Base-by-base conservation (phyloP, 139 green algal species). In the Coelastrella sp. region DNA sequence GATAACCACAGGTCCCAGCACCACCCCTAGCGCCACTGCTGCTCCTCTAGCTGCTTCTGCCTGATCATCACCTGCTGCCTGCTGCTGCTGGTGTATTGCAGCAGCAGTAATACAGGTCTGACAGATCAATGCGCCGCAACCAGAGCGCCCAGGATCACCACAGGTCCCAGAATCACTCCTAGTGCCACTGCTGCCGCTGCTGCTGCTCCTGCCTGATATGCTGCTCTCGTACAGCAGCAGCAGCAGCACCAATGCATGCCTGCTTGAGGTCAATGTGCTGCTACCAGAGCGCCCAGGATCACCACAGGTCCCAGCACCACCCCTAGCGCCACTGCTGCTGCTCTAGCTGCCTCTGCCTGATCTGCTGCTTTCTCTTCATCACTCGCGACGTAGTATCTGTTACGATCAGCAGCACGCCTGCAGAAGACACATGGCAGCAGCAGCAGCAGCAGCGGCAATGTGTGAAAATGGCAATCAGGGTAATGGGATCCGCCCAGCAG, bases 321-420 rank as follows among this genome's bases (percentile, higher is more conserved):
- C 3, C 68, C 88, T 8, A 74, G 20, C 10, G 88, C 88, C 13
- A 88, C 14, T 13, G 73, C 61, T 61, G 88, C 88, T 22, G 88
- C 80, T 20, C 20, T 57, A 0, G n/a, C 74, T 7, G 85, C 79
- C 11, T 71, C 59, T 6, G 17, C 75, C 66, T 84, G 83, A 82
- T 95, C 91, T 47, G 54, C 23, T 57, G 58, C 57, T 14, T 60
- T 84, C 82, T 95, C 93, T 79, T 92, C 91, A 77, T 91, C 89
- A 11, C 57, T 93, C 0, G 91, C 83, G 3, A 93, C 91, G 56
- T 91, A 93, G 8, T 91, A 32, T n/a, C 85, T 58, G 66, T 57
- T 83, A 23, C 68, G 80, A 60, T 91, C 88, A 23, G 80, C 88
- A 76, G 57, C 65, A 3, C 80, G 80, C 65, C 87, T 91, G 60